Conservation (phyloP, 495 filamentous ascomycete genomes). For the Xylaria curta region DNA sequence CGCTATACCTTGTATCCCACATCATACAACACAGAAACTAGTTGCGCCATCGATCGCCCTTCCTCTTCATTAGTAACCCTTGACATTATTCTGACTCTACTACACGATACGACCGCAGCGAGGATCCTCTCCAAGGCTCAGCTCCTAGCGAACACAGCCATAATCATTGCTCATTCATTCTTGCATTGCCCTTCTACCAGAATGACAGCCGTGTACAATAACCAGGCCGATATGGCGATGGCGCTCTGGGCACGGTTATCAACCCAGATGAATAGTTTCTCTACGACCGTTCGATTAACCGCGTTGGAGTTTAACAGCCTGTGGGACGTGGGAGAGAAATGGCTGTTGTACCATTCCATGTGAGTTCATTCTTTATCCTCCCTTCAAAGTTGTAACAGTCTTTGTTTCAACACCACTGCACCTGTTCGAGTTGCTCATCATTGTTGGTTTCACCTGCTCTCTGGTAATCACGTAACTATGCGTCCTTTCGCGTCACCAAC, state of each 20-base stretch:
- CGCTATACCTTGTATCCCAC: not conserved
- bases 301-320: not conserved
- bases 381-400: not conserved
- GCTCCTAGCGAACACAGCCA: not conserved
- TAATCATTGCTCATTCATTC: not conserved
- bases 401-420: not conserved
- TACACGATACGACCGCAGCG: not conserved
- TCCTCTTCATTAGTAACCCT: not conserved
- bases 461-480: not conserved
- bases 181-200: not conserved
- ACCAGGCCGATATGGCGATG: not conserved
- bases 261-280: not conserved
- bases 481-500: not conserved
- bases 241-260: not conserved
- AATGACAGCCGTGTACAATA: not conserved
- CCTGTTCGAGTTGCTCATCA: not conserved
- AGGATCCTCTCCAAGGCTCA: not conserved
- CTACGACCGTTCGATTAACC: not conserved
- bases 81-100: not conserved
- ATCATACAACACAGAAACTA: not conserved
- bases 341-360: not conserved
- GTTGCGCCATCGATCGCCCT: not conserved
- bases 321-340: not conserved
- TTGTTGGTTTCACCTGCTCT: too few relatives aligned
- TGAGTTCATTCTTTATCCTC: not conserved